Percentiles rank a stretch among this genome's conserved stretches.
Evolutionary conservation across 768 basidiomycete genomes (phyloP).

Genomic region (Dictyophora rubrovolvata): DNA sequence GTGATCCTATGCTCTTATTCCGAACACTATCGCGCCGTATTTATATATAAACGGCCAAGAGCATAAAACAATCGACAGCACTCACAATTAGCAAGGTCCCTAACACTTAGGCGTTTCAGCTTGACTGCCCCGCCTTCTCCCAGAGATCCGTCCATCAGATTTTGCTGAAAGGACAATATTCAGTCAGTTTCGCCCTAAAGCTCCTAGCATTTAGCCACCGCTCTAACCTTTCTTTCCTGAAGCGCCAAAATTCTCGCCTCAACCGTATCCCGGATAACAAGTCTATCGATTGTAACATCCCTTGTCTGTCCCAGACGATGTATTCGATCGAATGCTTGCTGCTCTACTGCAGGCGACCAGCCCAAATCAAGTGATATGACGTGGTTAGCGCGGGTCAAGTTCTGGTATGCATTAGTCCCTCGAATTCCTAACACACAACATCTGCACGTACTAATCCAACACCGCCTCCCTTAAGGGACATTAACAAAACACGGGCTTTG

Average conservation of each 20-base stretch:
- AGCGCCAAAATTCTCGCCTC: conserved; percentile 62
- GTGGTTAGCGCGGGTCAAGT: conserved; percentile 53
- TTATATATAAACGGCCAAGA: background rate
- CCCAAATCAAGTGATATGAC: conserved; percentile 55
- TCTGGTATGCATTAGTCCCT: conserved; percentile 26
- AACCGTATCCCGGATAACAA: conserved; percentile 50
- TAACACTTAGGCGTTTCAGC: conserved; percentile 40
- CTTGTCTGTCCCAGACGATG: conserved; percentile 49
- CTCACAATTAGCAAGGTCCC: conserved; percentile 36
- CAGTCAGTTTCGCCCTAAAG: background rate
- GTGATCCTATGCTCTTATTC: too few relatives aligned
- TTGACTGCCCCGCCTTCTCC: conserved; percentile 55
- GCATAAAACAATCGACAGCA: background rate
- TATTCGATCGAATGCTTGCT: conserved; percentile 50
- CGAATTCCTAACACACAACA: background rate
- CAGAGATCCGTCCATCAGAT: conserved; percentile 48
- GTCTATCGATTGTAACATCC: conserved; percentile 40
- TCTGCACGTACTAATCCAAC: conserved; percentile 20
- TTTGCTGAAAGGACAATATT: conserved; percentile 25
- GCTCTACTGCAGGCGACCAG: conserved; percentile 55
- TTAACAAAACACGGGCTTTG: conserved; percentile 48
- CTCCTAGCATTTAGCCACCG: background rate
- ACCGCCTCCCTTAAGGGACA: conserved; percentile 57
- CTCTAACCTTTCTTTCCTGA: conserved; percentile 46
- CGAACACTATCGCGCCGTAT: too few relatives aligned